These are phyloP conservation scores for Ensete ventricosum DNA, from an alignment of 176 grass and related monocot species.

Conservation along the genomic window DNA sequence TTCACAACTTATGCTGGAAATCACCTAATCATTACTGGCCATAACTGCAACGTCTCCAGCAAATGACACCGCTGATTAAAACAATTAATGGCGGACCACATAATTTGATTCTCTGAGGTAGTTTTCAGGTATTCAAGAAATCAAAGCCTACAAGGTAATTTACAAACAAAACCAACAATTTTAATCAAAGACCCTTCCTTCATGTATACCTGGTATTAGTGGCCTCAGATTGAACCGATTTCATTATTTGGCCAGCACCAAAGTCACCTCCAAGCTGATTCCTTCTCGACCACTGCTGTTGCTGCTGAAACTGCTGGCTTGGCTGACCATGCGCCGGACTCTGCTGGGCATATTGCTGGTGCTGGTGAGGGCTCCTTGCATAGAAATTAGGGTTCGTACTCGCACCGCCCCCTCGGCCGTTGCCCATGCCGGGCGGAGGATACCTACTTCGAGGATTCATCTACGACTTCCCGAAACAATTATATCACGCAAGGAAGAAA, in stretches of 20 bases:
- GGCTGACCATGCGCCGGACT: constrained; percentile 24
- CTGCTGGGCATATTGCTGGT: constrained; percentile 40
- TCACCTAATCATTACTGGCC: neutral
- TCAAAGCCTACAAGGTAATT: neutral
- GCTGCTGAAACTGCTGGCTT: constrained; percentile 22
- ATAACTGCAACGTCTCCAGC: too few species aligned
- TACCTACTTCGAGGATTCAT: constrained; percentile 64
- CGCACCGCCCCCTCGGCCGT: constrained; percentile 34
- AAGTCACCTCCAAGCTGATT: constrained; percentile 39
- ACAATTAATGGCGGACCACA: neutral
- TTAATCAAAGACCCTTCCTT: neutral
- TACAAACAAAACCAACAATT: neutral
- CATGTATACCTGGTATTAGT: constrained; percentile 45
- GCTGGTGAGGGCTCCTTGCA: constrained; percentile 37
- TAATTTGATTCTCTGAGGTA: neutral
- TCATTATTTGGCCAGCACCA: constrained; percentile 13
- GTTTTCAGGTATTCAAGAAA: neutral
- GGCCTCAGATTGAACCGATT: constrained; percentile 23
- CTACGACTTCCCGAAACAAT: neutral
- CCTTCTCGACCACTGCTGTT: constrained; percentile 51
- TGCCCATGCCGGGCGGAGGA: constrained; percentile 58
- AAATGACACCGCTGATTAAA: neutral
- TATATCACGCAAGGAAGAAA: too few species aligned
- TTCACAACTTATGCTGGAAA: neutral
- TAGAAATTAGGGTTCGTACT: constrained; percentile 52